Base-by-base conservation (phyloP, 2,329 filamentous ascomycete genomes). In the Exophiala xenobiotica region DNA sequence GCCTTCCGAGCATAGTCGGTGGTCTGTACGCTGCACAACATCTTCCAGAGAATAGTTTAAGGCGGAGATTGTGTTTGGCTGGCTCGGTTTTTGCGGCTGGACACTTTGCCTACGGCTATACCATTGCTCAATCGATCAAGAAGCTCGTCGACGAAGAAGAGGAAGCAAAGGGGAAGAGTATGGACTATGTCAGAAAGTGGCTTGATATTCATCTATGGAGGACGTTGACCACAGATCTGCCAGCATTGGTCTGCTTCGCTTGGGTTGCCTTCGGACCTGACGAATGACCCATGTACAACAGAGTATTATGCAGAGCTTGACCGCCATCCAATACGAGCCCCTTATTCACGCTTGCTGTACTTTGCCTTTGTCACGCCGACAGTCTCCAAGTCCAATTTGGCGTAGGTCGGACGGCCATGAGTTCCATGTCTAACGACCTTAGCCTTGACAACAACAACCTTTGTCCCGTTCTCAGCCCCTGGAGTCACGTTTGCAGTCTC, bases 141-240 rank as follows among this genome's bases (percentile, higher is more conserved):
- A 27, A 35, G 9, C 20, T 48, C 11, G 44, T 29, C n/a, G 52
- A 53, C 19, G 49, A 56, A 49, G 52, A 58, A 42, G 49, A 53
- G 20, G 56, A 58, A 37, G 51, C 47, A 22, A 51, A 46, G 9
- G 37, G 41, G 9, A 22, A 45, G 8, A 55, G 35, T 18, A 53
- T 58, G 35, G 43, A 35, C 7, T 38, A 55, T 41, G 46, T 58
- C 20, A 45, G 23, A 18, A 44, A 16, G 14, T 55, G 53, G 56
- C 53, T 51, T 12, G 42, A 45, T 12, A 19, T 57, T n/a, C 51
- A 57, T 46, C 23, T 53, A 8, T 51, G 46, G 46, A 44, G 54
- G 26, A 46, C 43, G 12, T 6, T 54, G 23, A 19, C 22, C 19
- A 35, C 49, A 12, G 55, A 58, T 29, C 7, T 54, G 39, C 55